These are phyloP conservation scores for Rhododendron williamsianum DNA, from an alignment of 148 eudicot species.

Conservation along the genomic window DNA sequence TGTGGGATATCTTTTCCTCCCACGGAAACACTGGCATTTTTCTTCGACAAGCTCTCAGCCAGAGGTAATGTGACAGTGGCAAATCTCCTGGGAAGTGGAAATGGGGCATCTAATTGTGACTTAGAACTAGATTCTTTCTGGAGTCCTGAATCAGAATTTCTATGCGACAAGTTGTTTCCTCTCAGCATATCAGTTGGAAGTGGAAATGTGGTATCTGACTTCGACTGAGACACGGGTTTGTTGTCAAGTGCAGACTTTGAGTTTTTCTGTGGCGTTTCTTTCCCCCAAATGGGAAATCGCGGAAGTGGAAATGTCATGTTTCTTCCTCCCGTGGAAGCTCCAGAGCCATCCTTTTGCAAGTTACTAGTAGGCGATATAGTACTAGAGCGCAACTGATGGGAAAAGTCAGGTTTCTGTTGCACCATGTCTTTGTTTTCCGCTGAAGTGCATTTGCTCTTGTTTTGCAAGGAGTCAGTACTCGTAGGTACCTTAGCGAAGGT, in stretches of 20 bases:
- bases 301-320: background rate
- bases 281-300: background rate
- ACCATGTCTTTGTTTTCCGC: background rate
- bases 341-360: background rate
- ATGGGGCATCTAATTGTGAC: background rate
- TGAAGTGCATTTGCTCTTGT: background rate
- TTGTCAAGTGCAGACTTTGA: background rate
- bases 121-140: background rate
- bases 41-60: background rate
- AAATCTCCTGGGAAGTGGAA: background rate
- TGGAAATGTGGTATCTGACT: background rate
- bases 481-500: background rate
- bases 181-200: background rate
- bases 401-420: background rate
- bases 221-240: background rate
- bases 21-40: background rate
- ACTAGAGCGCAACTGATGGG: background rate
- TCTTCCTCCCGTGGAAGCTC: background rate
- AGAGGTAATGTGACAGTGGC: background rate
- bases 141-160: slow-evolving; percentile 2
- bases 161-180: background rate
- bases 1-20: slow-evolving; percentile 3
- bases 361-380: background rate
- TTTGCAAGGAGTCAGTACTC: background rate
- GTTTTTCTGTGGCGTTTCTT: background rate